Conservation (phyloP, 2,329 filamentous ascomycete genomes). For the Epichloe scottii region DNA sequence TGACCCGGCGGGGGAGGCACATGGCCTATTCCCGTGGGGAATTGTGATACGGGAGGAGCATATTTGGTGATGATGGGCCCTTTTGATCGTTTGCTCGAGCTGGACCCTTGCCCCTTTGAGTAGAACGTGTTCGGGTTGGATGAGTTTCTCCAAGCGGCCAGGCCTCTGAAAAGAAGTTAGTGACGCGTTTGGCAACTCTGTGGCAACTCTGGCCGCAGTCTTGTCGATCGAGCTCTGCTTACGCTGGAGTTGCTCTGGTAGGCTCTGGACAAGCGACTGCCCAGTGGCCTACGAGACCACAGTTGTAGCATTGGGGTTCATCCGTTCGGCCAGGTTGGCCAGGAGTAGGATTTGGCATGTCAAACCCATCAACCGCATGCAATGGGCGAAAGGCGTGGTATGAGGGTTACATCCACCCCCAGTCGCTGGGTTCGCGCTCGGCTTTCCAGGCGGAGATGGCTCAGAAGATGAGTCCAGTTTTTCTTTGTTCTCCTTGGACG, state of each 20-base stretch:
- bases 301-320: slow-evolving; percentile 39
- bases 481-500: not conserved
- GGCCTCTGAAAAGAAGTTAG: slow-evolving; percentile 17
- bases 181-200: not conserved
- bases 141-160: slow-evolving; percentile 24
- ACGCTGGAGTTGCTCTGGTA: slow-evolving; percentile 35
- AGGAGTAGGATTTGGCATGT: slow-evolving; percentile 19
- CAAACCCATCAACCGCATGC: not conserved
- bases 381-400: not conserved
- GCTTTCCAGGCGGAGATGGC: not conserved
- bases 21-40: slow-evolving; percentile 8
- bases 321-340: slow-evolving; percentile 19
- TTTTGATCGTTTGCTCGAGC: slow-evolving; percentile 18
- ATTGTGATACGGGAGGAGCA: slow-evolving; percentile 13
- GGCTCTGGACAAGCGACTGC: slow-evolving; percentile 40
- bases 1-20: slow-evolving; percentile 15
- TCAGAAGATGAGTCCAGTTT: not conserved
- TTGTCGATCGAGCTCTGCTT: slow-evolving; percentile 19
- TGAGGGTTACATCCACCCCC: not conserved
- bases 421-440: not conserved
- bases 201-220: not conserved
- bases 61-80: slow-evolving; percentile 25
- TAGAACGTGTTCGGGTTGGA: slow-evolving; percentile 15
- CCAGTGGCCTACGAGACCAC: slow-evolving; percentile 38
- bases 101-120: slow-evolving; percentile 17